Base-by-base conservation (phyloP, 495 filamentous ascomycete genomes). In the Penicillium samsonianum region DNA sequence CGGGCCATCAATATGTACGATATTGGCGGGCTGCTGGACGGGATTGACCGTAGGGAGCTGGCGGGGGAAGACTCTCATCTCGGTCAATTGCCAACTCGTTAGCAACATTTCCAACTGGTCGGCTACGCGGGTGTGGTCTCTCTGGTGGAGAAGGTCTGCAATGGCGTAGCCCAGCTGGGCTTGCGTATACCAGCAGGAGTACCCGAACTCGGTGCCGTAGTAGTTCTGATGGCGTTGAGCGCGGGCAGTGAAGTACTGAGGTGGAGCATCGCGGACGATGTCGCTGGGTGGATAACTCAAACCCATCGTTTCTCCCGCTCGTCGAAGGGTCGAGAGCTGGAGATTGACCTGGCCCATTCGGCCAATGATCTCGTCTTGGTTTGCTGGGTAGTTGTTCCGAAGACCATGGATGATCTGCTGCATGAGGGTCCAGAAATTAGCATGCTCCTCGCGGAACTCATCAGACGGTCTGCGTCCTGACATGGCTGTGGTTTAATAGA, bases 161-260 rank as follows among this genome's bases (percentile, higher is more conserved):
- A 25, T 14, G 5, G 11, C 2, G n/a, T 20, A 31, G 9, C 17
- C 26, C 17, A 53, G 26, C 5, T 41, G 38, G 4, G 38, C 38
- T 25, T 53, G 35, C 2, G 26, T 53, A 23, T 20, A 53, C 50
- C 50, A 53, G 8, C 50, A 53, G n/a, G 50, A 17, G 11, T 53
- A 53, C 7, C 37, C 50, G 11, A 42, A 42, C 4, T 43, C 25
- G 16, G 50, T 53, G 2, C 50, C 50, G 12, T 22, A 53, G 17
- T 20, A 53, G 11, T 41, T 42, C n/a, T 14, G 25, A 31, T 53
- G 50, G 4, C 25, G 37, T 31, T 53, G 50, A 9, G 37, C 26
- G 2, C 25, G 37, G 16, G 7, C 25, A 31, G 9, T 22, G 22
- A 53, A 53, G 37, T 30, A 53, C 3, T 8, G 11, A 6, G 37